Base-by-base conservation (phyloP, 371 early-diverging fungal species). In the Fennellomyces sp. region DNA sequence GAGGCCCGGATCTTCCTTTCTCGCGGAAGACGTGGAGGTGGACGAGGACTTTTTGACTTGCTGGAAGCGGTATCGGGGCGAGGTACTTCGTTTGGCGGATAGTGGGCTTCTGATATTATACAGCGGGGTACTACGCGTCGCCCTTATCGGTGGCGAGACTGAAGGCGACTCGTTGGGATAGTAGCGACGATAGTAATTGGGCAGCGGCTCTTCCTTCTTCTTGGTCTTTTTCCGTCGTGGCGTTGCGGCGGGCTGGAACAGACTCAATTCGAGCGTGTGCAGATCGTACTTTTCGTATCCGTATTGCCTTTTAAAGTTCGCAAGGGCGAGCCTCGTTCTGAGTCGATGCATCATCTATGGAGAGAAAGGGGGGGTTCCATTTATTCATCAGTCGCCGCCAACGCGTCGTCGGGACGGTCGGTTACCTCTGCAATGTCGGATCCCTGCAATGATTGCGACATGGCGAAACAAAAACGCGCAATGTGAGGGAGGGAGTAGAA, bases 11-110 rank as follows among this genome's bases (percentile, higher is more conserved):
- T 45, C 45, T 11, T 45, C 13, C 8, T 33, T 6, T 21, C 26
- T 33, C 23, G 35, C 17, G 2, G 31, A 25, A n/a, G 36, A 17
- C 3, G 52, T 52, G 17, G 52, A 52, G 19, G 52, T 36, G 6
- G 52, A 52, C 5, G 52, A 30, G 8, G 52, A 52, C n/a, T 45
- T 45, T 23, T 45, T 45, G n/a, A 52, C 21, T 23, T 36, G 52
- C 1, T 55, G 42, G 13, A 25, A 21, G n/a, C 45, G 47, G 29
- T 36, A 52, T 31, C 54, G 36, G 21, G 72, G 72, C 11, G 76
- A 75, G 13, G 76, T 75, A 28, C 69, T 75, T 30, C 73, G 66
- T 39, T 76, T 72, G 19, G 70, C 76, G 3, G 76, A 76, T 38
- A 73, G 29, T 26, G 69, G 76, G 33, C 36, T 57, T 35, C 33